Base-by-base conservation (phyloP, 1,139 yeast genomes). In the Taiozyma sp. region DNA sequence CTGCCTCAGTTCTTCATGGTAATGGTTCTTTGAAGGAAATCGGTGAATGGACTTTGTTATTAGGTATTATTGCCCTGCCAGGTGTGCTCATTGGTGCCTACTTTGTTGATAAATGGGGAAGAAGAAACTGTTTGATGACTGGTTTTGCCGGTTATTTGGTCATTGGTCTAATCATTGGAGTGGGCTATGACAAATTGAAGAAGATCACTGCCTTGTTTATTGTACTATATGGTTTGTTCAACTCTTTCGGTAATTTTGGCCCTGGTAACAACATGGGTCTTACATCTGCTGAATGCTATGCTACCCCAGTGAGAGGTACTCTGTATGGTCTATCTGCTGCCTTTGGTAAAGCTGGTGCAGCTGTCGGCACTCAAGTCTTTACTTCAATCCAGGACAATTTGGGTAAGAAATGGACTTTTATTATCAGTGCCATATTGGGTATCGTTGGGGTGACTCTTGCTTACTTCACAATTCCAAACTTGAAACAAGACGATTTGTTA, bases 221-320 rank as follows among this genome's bases (percentile, higher is more conserved):
- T 48, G 67, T 82, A 48, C 78, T 82, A 61, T 82, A 81, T 63
- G 87, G 85, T 32, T 65, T 81, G 30, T 78, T 82, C 78, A 75
- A 75, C 69, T 74, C 79, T 4, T 65, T 72, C 56, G 91, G 91
- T 60, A 85, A 85, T 66, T 71, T 84, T 59, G 93, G 95, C 4
- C 93, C 93, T 4, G 93, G 93, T 57, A 78, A 85, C 64, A 80
- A 80, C 74, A 72, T 86, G 76, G 93, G 93, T 10, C 73, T 87
- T 51, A 71, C 79, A 4, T 77, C 89, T 12, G 78, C 87, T 34
- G 93, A 87, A 66, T 74, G 81, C 3, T 87, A 75, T 62, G 90
- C 93, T 28, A 84, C 92, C 13, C 87, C 89, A 19, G 78, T 87
- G 45, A 75, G 93, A 67, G 93, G 92, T 47, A 83, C 91, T 1